Evolutionary conservation across 768 basidiomycete genomes (phyloP).

Genomic region (Podaxis sp.): DNA sequence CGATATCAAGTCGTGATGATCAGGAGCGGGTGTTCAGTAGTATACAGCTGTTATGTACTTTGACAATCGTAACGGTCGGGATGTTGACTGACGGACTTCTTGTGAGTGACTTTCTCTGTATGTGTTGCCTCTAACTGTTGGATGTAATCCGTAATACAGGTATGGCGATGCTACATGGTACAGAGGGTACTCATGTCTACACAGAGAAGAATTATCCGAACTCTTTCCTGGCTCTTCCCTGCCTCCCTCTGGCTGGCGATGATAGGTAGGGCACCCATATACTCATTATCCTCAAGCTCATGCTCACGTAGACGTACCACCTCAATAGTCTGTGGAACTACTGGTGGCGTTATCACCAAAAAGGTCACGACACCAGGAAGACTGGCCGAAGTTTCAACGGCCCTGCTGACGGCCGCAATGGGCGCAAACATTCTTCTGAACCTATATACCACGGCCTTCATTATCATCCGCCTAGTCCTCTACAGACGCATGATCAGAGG

Average conservation of each 20-base stretch:
- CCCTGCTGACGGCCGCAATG: not conserved
- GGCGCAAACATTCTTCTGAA: not conserved
- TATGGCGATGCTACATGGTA: slow-evolving; percentile 8
- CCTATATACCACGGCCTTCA: not conserved
- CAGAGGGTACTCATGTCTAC: not conserved
- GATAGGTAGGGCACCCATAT: not conserved
- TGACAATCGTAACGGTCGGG: not conserved
- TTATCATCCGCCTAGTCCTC: not conserved
- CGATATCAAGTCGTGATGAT: too few species aligned
- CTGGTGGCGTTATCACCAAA: not conserved
- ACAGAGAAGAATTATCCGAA: not conserved
- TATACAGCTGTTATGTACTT: not conserved
- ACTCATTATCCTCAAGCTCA: too few species aligned
- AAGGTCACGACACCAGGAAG: not conserved
- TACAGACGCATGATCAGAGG: not conserved
- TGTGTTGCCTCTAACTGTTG: not conserved
- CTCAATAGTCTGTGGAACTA: not conserved
- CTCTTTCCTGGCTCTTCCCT: not conserved
- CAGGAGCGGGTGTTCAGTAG: not conserved
- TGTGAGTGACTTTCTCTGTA: not conserved
- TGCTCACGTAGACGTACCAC: not conserved
- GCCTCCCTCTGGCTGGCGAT: not conserved
- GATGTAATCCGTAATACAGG: not conserved
- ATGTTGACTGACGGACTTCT: slow-evolving; percentile 1
- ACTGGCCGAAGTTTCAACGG: not conserved